Evolutionary conservation across 805 yeast genomes (phyloP), one percentile per base, ranked within the genome.

Genomic region (Saturnispora halmiae): DNA sequence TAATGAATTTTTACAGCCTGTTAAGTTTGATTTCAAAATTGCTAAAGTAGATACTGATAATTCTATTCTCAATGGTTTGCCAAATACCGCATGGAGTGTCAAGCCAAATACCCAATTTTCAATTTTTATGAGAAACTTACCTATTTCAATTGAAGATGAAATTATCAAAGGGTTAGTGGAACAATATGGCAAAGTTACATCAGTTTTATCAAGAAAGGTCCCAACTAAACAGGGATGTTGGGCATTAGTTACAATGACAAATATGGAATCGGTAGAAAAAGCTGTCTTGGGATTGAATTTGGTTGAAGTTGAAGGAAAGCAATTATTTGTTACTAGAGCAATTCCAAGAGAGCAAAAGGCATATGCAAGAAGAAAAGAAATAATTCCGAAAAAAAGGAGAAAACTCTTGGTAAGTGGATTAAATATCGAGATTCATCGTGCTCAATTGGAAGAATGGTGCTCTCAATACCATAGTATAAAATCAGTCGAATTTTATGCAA

Each of bases 341-440:
- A 56, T 59, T 40, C 64, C 64, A 14, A 54, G 59, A 25, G 62
- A 58, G 32, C 51, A 55, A 27, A 59, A 59, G 31, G 49, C 46
- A 4, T 55, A 57, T 36, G 48, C 50, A 7, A 49, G 46, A 41
- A 51, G 31, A 24, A 44, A 39, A 7, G 50, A 52, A 7, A 24
- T 27, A 10, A 32, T 35, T 39, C 51, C 53, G 16, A 46, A 51
- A 31, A 46, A 48, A 36, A 53, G 44, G 40, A 36, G 52, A 24
- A 58, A 58, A 39, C 47, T 58, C 10, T 40, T 59, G 19, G 47
- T 58, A 5, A 53, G 52, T 21, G 58, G 54, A 1, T 41, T 59
- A 16, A 50, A 56, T 41, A 41, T 51, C 15, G 44, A 47, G 13
- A 48, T 44, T 6, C 51, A 56, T 29, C 50, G 48, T 36, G 36